Evolutionary conservation across 768 basidiomycete species (phyloP).

Genomic region (Rhizopogon salebrosus): DNA sequence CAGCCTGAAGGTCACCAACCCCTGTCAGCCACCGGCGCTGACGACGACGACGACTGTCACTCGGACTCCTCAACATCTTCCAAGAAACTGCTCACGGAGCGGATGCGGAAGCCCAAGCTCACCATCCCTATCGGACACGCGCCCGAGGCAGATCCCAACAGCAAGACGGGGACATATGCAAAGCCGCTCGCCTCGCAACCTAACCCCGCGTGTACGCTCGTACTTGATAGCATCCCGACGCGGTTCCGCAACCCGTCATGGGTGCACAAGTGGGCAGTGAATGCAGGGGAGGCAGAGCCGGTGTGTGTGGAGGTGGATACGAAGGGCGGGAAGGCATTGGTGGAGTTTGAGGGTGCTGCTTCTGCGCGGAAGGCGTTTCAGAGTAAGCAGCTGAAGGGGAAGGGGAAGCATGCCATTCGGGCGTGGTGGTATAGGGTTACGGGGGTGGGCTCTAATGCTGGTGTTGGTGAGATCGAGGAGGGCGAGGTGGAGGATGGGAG

Average conservation of each 20-base stretch:
- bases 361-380: constrained; percentile 42
- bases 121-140: constrained; percentile 38
- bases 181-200: constrained; percentile 26
- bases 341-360: constrained; percentile 45
- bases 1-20: background rate
- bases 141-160: constrained; percentile 38
- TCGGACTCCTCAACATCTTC: background rate
- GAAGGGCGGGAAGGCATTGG: constrained; percentile 38
- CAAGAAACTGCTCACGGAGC: background rate
- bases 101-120: background rate
- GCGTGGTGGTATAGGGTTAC: constrained; percentile 13
- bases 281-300: constrained; percentile 32
- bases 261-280: constrained; percentile 38
- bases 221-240: constrained; percentile 54
- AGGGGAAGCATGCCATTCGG: constrained; percentile 13
- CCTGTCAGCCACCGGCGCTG: background rate
- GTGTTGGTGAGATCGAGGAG: constrained; percentile 10
- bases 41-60: background rate
- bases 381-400: constrained; percentile 37
- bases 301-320: constrained; percentile 38
- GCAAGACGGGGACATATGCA: constrained; percentile 43
- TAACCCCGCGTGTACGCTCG: constrained; percentile 45
- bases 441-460: constrained; percentile 2
- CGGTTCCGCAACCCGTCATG: constrained; percentile 37
- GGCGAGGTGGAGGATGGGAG: constrained; percentile 8